Evolutionary conservation across 768 basidiomycete species (phyloP).

Genomic region (Flagelloscypha sp.): DNA sequence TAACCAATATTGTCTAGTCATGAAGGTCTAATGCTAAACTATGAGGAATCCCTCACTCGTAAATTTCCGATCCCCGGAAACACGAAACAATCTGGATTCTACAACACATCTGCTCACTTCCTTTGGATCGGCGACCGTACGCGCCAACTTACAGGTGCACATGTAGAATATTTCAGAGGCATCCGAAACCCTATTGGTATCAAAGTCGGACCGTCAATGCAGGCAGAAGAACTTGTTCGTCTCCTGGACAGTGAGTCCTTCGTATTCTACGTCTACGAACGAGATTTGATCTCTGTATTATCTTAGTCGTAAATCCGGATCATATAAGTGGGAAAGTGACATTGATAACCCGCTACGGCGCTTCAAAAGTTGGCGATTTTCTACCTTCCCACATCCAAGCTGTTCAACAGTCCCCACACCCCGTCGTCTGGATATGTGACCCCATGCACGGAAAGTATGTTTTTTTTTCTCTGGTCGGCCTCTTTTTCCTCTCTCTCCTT

Average conservation of each 20-base stretch:
- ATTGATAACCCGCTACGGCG: constrained; percentile 90
- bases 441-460: constrained; percentile 98
- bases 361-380: constrained; percentile 69
- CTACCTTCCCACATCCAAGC: constrained; percentile 76
- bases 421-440: constrained; percentile 92
- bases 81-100: constrained; percentile 35
- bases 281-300: background rate
- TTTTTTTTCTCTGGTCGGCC: constrained; percentile 1
- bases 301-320: constrained; percentile 76
- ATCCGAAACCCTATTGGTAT: constrained; percentile 91
- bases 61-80: constrained; percentile 35
- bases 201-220: constrained; percentile 92
- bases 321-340: constrained; percentile 79
- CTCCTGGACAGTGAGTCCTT: constrained; percentile 62
- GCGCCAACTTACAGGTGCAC: constrained; percentile 83
- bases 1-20: constrained; percentile 42
- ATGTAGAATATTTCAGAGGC: constrained; percentile 92
- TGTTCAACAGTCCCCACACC: constrained; percentile 74
- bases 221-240: constrained; percentile 61
- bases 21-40: constrained; percentile 88
- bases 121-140: constrained; percentile 98
- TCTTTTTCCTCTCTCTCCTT: constrained; percentile 2
- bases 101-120: constrained; percentile 92
- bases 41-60: constrained; percentile 88
- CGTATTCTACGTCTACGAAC: background rate